These are phyloP conservation scores for Amoeboaphelidium protococcarum DNA, from an alignment of 371 early-diverging fungal genomes.

Conservation along the genomic window DNA sequence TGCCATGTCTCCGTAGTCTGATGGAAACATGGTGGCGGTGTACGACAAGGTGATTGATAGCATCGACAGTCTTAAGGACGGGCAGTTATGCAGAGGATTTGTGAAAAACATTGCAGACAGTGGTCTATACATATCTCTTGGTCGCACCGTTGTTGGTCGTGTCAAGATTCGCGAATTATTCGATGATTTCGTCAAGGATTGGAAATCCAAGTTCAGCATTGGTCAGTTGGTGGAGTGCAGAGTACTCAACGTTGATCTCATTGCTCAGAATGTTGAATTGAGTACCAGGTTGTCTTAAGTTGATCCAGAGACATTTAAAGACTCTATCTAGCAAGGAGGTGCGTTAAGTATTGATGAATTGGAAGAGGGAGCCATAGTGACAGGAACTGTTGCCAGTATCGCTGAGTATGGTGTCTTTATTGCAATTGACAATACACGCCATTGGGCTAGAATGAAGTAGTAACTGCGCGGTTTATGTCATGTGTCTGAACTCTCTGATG, in stretches of 20 bases:
- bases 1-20: too few relatives aligned
- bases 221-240: conserved; percentile 50
- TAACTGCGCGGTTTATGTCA: conserved; percentile 40
- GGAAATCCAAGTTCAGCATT: conserved; percentile 31
- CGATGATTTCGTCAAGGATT: conserved; percentile 56
- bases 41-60: not conserved
- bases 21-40: too few relatives aligned
- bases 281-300: conserved; percentile 21
- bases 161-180: conserved; percentile 64
- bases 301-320: conserved; percentile 1
- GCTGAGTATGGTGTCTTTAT: conserved; percentile 40
- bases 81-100: conserved; percentile 36
- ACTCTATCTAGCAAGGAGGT: not conserved
- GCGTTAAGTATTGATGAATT: conserved; percentile 17
- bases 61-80: conserved; percentile 16
- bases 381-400: conserved; percentile 31
- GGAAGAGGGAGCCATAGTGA: conserved; percentile 28
- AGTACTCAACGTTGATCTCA: conserved; percentile 17
- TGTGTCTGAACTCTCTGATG: conserved; percentile 25
- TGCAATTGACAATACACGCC: conserved; percentile 23
- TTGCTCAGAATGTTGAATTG: conserved; percentile 26
- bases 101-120: conserved; percentile 34
- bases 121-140: conserved; percentile 47
- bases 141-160: conserved; percentile 30
- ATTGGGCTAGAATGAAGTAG: conserved; percentile 1